Evolutionary conservation across 75 land plant species (phyloP).

Genomic region (Picea glauca): DNA sequence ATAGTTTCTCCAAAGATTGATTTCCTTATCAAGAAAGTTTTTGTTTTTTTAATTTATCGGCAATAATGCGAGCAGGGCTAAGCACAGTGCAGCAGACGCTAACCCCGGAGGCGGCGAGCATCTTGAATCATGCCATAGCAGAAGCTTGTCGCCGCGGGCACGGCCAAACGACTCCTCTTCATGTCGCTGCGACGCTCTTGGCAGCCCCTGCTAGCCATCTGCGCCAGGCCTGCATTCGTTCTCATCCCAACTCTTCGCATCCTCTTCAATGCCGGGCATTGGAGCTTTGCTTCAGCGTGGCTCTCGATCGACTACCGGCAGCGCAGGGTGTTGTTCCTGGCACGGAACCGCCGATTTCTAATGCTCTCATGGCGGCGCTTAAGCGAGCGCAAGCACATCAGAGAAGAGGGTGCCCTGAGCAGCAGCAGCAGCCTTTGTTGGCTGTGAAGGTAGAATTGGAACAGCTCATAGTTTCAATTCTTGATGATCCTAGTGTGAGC

Average conservation of each 20-base stretch:
- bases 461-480: conserved; percentile 49
- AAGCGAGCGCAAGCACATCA: conserved; percentile 5
- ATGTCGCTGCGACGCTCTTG: conserved; percentile 60
- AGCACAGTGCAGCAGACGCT: conserved; percentile 67
- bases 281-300: conserved; percentile 85
- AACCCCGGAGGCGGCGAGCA: conserved; percentile 53
- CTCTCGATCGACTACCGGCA: conserved; percentile 74
- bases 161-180: conserved; percentile 82
- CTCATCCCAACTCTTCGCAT: conserved; percentile 46
- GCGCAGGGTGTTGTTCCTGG: not conserved
- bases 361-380: conserved; percentile 28
- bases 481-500: conserved; percentile 56
- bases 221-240: conserved; percentile 49
- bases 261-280: conserved; percentile 78
- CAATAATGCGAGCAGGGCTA: conserved; percentile 50
- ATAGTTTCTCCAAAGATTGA: no score
- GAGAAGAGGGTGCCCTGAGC: conserved; percentile 16
- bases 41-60: not conserved
- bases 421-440: conserved; percentile 47
- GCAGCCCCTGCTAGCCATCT: conserved; percentile 26
- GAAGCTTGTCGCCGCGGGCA: conserved; percentile 67
- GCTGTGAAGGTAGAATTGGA: conserved; percentile 52
- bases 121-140: conserved; percentile 58
- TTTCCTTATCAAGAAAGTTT: conserved; percentile 2
- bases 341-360: conserved; percentile 21